Base-by-base conservation (phyloP, 73 alveolate species). In the Uronychia setigera region DNA sequence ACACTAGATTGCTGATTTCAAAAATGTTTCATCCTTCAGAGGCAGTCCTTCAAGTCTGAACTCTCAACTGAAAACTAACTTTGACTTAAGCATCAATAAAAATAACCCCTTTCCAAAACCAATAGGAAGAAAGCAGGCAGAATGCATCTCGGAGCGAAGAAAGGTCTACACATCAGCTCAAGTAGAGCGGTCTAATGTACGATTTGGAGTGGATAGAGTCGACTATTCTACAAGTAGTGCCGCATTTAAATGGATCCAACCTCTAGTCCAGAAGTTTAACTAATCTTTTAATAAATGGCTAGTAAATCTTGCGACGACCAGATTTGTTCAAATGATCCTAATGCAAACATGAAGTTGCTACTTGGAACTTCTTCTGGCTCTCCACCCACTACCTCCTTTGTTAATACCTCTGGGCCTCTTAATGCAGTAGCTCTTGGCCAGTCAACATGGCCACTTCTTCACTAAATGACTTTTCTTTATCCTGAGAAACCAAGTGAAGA, bases 361-460 rank as follows among this genome's bases (percentile, higher is more conserved):
- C n/a, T 25, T 1, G 29, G 59, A 30, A 25, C 59, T 28, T 26
- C 28, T 1, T 9, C 59, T 29, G 1, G 19, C 46, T 28, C 59
- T 30, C 59, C 46, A n/a, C 28, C 28, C 79, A 26, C 31, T 9
- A 67, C 32, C 79, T n/a, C 79, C 13, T 32, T 13, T n/a, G 19
- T 1, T 29, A 67, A 33, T 32, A 75, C 1, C 58, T 79, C 78
- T 0, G 83, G 93, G n/a, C 97, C 97, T 0, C 88, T 91, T 11
- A 81, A 87, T 34, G 89, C 91, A 19, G 46, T 88, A 13, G 35
- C 25, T n/a, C 46, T 92, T 30, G 97, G 97, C 28, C 32, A 82
- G 59, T 33, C 86, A 0, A 83, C 92, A 0, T 92, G 97, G 97
- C 94, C 94, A 9, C 59, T 92, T 33, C 84, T 92, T n/a, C 97